Base-by-base conservation (phyloP, 2,329 filamentous ascomycete genomes). In the Exophiala alcalophila region DNA sequence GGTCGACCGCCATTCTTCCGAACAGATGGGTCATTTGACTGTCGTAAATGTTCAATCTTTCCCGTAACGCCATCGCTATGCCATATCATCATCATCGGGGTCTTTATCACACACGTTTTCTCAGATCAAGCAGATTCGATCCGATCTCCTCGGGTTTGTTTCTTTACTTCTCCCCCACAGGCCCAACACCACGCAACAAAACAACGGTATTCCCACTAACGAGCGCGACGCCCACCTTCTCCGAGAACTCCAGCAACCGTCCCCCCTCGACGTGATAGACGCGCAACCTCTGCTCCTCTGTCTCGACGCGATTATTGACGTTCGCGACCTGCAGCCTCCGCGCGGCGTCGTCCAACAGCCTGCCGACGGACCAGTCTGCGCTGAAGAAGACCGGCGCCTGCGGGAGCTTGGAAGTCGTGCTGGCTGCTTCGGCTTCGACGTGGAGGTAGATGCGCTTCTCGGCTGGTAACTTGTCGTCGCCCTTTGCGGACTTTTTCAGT, bases 201-300 rank as follows among this genome's bases (percentile, higher is more conserved):
- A 97, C 89, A 52, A 98, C 80, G 8, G 89, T 96, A 61, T 98
- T 91, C 1, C 92, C 92, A 54, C 78, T 90, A 52, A 79, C 78
- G 45, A 94, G 71, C 10, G 73, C 74, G 38, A 73, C 72, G 4
- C 88, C 89, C 41, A 95, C 72, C 70, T 91, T 90, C 65, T 96
- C 90, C 16, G 77, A 81, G 59, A 94, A 98, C 47, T 92, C 90
- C 51, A 98, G 65, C 50, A 98, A 64, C 44, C 88, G 72, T 0
- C 92, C 92, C 0, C 84, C 86, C 61, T 98, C 90, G 0, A 98
- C 86, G 62, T 97, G 90, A 59, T 95, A 98, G 0, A 98, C 81
- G 6, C 92, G 71, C 53, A 98, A 63, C 64, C 84, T 84, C 46
- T 89, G 83, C 61, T 84, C 81, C 68, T 71, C 67, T 4, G 61